A percentile compares a stretch with the other conserved stretches of the same genome.
phyloP scores from a whole-genome alignment of 441 rosid genomes.

The Brassica balearica region DNA sequence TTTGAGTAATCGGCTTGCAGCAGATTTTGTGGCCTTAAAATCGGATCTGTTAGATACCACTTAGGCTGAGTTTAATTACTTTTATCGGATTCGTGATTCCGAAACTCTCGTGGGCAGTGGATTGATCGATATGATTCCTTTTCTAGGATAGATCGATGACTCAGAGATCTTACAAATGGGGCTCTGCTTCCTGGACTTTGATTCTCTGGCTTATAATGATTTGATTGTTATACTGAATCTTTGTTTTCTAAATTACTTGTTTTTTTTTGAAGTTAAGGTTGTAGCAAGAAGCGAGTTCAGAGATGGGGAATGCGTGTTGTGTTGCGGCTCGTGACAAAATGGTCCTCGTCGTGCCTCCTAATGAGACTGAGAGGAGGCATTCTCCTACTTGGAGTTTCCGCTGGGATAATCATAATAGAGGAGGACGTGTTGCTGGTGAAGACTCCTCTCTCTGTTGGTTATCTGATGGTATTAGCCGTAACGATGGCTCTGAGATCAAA shows the following conservation, averaged over 20 bases:
- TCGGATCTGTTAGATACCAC: conserved; percentile 61
- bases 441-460: conserved; percentile 79
- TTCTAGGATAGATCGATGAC: background rate
- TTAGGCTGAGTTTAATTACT: conserved; percentile 33
- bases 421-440: conserved; percentile 91
- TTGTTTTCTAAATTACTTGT: too few relatives aligned
- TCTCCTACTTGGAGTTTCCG: conserved; percentile 96
- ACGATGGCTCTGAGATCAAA: conserved; percentile 58
- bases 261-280: too few relatives aligned
- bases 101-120: conserved; percentile 40
- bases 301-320: conserved; percentile 97
- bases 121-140: conserved; percentile 39
- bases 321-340: conserved; percentile 91
- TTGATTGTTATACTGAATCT: too few relatives aligned
- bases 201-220: background rate
- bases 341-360: conserved; percentile 50
- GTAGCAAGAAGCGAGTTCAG: background rate
- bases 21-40: conserved; percentile 47
- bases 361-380: conserved; percentile 56
- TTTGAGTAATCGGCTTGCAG: conserved; percentile 33
- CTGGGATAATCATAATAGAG: conserved; percentile 83
- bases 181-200: too few relatives aligned
- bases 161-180: too few relatives aligned
- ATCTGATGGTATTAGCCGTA: conserved; percentile 64
- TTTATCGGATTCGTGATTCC: conserved; percentile 39